Evolutionary conservation across 1,284 basidiomycete species (phyloP).

Genomic region (Puccinia polysora): DNA sequence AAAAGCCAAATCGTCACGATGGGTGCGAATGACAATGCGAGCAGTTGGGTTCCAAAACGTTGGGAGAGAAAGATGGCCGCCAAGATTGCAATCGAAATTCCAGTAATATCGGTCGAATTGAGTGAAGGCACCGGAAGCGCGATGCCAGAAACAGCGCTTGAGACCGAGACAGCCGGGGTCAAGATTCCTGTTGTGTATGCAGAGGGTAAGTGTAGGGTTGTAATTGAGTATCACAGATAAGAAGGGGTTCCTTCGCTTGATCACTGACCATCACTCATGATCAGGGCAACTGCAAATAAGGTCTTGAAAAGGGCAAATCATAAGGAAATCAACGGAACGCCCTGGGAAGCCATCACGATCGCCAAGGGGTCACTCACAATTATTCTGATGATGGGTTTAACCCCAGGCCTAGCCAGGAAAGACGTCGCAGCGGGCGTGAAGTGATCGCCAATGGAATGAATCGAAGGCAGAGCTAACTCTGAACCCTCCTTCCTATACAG

Average conservation of each 20-base stretch:
- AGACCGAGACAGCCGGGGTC: conserved; percentile 66
- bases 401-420: conserved; percentile 19
- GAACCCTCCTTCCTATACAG: conserved; percentile 23
- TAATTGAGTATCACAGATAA: too few species aligned
- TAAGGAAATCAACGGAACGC: not conserved
- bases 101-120: conserved; percentile 55
- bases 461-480: conserved; percentile 29
- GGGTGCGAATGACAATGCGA: conserved; percentile 61
- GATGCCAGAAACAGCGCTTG: conserved; percentile 64
- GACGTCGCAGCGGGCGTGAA: conserved; percentile 22
- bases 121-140: conserved; percentile 61
- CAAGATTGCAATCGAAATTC: conserved; percentile 63
- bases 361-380: conserved; percentile 9
- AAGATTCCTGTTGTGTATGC: conserved; percentile 47
- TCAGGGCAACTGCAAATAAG: conserved; percentile 42
- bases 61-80: conserved; percentile 62
- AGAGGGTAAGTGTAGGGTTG: too few species aligned
- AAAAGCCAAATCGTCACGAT: conserved; percentile 62
- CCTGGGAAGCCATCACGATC: too few species aligned
- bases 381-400: conserved; percentile 38
- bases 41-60: conserved; percentile 60
- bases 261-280: conserved; percentile 43
- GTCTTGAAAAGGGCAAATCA: conserved; percentile 4
- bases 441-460: conserved; percentile 10
- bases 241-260: not conserved